Base-by-base conservation (phyloP, 208 protist species). In the Trypanosoma rangeli region DNA sequence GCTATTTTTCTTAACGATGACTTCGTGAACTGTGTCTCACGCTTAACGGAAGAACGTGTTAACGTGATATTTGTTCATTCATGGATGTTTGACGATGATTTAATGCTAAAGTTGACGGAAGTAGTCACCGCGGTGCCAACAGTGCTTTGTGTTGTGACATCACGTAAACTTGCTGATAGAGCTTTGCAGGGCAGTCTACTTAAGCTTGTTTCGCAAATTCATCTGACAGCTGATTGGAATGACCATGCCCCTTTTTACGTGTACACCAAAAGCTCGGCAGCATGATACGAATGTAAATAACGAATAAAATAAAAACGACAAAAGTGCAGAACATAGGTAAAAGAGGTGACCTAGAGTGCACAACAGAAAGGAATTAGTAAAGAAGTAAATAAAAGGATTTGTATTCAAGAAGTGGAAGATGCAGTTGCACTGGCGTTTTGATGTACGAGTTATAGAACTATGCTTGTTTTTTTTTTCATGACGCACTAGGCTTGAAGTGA, bases 1-100 rank as follows among this genome's bases (percentile, higher is more conserved):
- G 85, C 83, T 48, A 63, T 89, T 7, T 95, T 86, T 83, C 53
- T 92, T 24, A 66, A 90, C 53, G 74, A 84, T 44, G 85, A 95
- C 63, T 58, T 95, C 10, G 83, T 86, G 1, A 68, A 86, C n/a
- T 92, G 78, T 44, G 60, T 83, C 5, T 54, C 63, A 29, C 68
- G 44, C 31, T 73, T 95, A 29, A 65, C 31, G 54, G 72, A 87
- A 33, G 76, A 87, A 42, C 79, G 79, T 9, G 85, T 95, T 1
- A 95, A 82, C 57, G 85, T 89, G 20, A 62, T 95, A 28, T 93
- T 95, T 54, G 83, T 84, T 1, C 86, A 92, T 58, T 93, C 85
- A 7, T 93, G 85, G 83, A 92, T 92, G 85, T 91, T 95, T 72
- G 89, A 95, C 52, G 82, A 95, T 57, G 74, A 80, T 22, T 72